Evolutionary conservation across 768 basidiomycete genomes (phyloP), one percentile per base, ranked within the genome.

Genomic region (Galerina marginata): DNA sequence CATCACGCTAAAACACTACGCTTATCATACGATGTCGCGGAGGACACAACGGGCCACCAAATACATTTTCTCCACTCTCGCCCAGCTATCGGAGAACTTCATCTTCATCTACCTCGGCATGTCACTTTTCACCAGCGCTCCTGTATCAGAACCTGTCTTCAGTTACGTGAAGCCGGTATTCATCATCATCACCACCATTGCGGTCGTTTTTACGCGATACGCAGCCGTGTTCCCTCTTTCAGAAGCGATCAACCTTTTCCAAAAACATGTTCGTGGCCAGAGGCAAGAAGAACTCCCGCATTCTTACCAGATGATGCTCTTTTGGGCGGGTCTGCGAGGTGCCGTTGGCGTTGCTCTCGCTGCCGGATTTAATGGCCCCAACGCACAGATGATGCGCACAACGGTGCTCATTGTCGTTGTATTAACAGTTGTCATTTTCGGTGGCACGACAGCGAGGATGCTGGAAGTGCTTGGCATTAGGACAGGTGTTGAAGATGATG

Each of bases 101-200:
- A 99, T 99, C 75, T 99, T 99, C 79, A 94, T 99, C 71, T 99
- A 99, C 76, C 92, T 99, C 63, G 96, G 97, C 42, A 84, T 99
- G 66, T 91, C 92, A 43, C 84, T 99, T n/a, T 99, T 99, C 81
- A 99, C 96, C 2, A 86, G 84, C 57, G 83, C 91, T 2, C 93
- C 94, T 26, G 86, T 88, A 7, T 81, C 88, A 4, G 89, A 91
- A 67, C 86, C 86, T 11, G 90, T 92, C 58, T 88, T 85, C 52
- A 88, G 80, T 71, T 95, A 96, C 67, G 90, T 97, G 73, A 99
- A 98, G 72, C 97, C 97, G 0, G 77, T 99, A 20, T 97, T 99
- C 79, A 95, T 98, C 71, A 80, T 88, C 58, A 91, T 99, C 72
- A 92, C 95, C 4, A 92, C 92, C 0, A 89, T 97, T 56, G 89